Conservation (phyloP, 2,329 filamentous ascomycete species). For the Alternaria sp. region DNA sequence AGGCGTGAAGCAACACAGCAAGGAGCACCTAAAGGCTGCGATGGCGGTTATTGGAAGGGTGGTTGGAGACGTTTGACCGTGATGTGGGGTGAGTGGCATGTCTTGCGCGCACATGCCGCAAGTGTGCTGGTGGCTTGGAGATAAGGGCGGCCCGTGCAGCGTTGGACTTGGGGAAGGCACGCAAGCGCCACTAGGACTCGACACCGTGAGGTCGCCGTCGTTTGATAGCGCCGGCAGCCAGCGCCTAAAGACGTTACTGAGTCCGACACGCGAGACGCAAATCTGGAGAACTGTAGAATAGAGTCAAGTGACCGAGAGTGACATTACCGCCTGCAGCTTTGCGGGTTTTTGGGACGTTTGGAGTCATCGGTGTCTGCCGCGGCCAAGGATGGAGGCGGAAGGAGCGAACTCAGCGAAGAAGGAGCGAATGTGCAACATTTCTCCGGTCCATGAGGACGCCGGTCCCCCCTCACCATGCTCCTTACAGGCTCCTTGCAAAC, state of each 20-base stretch:
- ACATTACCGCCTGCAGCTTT: conserved; percentile 2
- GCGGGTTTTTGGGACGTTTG: conserved; percentile 1
- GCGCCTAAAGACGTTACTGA: conserved; percentile 3
- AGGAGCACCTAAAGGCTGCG: not conserved
- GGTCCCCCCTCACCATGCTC: not conserved
- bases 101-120: conserved; percentile 18
- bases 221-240: conserved; percentile 8
- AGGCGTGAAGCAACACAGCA: not conserved
- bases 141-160: conserved; percentile 11
- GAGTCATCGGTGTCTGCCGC: conserved; percentile 1
- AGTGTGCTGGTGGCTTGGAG: conserved; percentile 1
- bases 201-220: conserved; percentile 1
- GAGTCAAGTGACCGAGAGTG: conserved; percentile 7
- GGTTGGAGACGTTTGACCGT: not conserved
- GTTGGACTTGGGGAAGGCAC: conserved; percentile 9
- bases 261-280: conserved; percentile 10
- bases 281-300: conserved; percentile 11
- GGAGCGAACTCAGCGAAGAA: conserved; percentile 2
- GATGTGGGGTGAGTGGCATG: conserved; percentile 3
- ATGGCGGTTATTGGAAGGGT: not conserved
- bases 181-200: conserved; percentile 13
- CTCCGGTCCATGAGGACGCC: not conserved
- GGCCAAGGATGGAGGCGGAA: conserved; percentile 3
- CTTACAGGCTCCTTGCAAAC: not conserved
- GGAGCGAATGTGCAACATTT: not conserved